Evolutionary conservation across 768 basidiomycete species (phyloP), one percentile per base, ranked within the genome.

Genomic region (Asterophora lycoperdoides): DNA sequence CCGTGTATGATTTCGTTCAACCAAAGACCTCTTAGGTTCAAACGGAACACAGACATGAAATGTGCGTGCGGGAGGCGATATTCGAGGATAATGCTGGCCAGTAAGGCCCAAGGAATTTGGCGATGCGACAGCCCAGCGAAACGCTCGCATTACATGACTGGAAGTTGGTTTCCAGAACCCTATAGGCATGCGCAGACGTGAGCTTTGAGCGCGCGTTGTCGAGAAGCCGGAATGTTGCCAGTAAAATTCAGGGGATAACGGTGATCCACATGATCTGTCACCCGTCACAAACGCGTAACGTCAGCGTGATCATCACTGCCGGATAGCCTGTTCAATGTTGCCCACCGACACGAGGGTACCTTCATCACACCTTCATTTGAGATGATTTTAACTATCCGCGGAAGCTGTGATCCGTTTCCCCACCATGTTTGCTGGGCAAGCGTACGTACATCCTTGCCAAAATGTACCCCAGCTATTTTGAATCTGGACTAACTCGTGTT

Each of bases 181-280:
- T 56, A 65, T 73, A 73, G 73, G 67, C 74, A 75, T 75, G 64
- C 71, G 70, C 71, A 60, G 55, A 59, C 50, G 42, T 32, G 48
- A 61, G 53, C 60, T 53, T 55, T 56, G 46, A 49, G 57, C 54
- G 50, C 46, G 44, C 41, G 42, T 19, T 47, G 46, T 49, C 37
- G 35, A 52, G 48, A 56, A 46, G 44, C 50, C 23, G 18, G 34
- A 20, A 43, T 13, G 33, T 8, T 41, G 10, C 17, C 23, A 48
- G 49, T 53, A 53, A 54, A 54, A 36, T 55, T 51, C 53, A 36
- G 46, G 44, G 39, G 13, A 36, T n/a, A n/a, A n/a, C 15, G 56
- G 52, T 54, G 53, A 56, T 48, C 44, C 53, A 47, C 49, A 52
- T 54, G 54, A 57, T 48, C 41, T 28, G 44, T 55, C 29, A 51